Conservation (phyloP, 257 asterid genomes). For the Rehmannia glutinosa region DNA sequence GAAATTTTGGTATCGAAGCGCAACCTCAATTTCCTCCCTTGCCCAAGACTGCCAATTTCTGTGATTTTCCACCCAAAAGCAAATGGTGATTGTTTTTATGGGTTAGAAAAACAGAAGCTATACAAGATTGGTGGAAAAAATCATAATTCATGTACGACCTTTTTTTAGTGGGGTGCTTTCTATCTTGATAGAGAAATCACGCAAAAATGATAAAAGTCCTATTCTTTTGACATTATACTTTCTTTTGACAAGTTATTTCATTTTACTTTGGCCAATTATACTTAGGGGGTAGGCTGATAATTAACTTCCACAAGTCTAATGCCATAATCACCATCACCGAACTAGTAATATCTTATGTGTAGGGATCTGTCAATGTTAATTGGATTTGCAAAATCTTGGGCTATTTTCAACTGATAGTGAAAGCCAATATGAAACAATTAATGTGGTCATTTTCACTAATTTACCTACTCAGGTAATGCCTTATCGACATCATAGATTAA, state of each 20-base stretch:
- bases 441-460: constrained; percentile 20
- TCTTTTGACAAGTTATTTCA: no score
- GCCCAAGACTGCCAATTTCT: no score
- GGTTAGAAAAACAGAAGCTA: no score
- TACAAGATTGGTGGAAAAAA: no score
- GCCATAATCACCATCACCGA: background rate
- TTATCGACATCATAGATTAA: no score
- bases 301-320: no score
- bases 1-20: no score
- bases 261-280: background rate
- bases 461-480: background rate
- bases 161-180: constrained; percentile 6
- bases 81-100: no score
- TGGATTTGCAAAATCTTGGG: constrained; percentile 27
- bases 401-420: constrained; percentile 24
- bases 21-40: no score
- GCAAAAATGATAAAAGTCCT: background rate
- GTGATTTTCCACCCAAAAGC: no score
- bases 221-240: no score
- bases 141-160: constrained; percentile 6
- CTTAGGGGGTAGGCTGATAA: background rate
- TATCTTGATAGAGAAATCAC: constrained; percentile 22
- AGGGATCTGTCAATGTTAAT: constrained; percentile 18
- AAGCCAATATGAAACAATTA: constrained; percentile 4
- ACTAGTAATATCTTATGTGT: background rate